Evolutionary conservation across 2,329 filamentous ascomycete species (phyloP), one percentile per base, ranked within the genome.

Genomic region (Septoria linicola): DNA sequence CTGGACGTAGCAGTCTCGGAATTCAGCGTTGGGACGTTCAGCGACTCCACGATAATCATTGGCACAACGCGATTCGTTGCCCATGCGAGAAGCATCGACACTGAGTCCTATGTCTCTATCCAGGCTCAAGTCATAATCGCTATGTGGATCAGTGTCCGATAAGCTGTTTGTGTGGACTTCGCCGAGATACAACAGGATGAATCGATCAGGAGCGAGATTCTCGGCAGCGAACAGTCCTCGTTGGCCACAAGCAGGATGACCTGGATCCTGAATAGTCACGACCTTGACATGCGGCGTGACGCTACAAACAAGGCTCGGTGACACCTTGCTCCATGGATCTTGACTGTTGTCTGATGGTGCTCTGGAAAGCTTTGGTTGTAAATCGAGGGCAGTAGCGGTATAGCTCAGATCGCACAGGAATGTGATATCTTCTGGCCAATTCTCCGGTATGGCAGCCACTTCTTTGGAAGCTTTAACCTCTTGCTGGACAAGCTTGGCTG

Each of bases 31-130:
- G n/a, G 68, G 67, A 23, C 64, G 49, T 30, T 68, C 67, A 2
- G 68, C 64, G 7, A 80, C 68, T 14, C 77, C 74, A 49, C 77
- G 71, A 61, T 79, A 80, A 61, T 80, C 77, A 55, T 80, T 80
- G 53, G 76, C 72, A 57, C 77, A 79, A 36, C 77, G 68, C 3
- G 74, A 72, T 58, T 80, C 76, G 56, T 80, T 80, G 21, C 77
- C 77, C 55, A 71, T 71, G 2, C 61, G 64, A 1, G 70, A 70
- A 3, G 75, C 76, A 58, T 80, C 77, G 8, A 79, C 70, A 14
- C 72, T 72, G 8, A 80, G 62, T 8, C 68, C 73, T 5, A 74
- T 58, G 3, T 79, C 75, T 17, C 75, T 69, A 61, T 79, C 76
- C 11, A 80, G 66, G 17, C 68, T 74, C 4, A 80, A 66, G 57